Conservation (phyloP, 2,329 filamentous ascomycete genomes). For the Fusarium buharicum region DNA sequence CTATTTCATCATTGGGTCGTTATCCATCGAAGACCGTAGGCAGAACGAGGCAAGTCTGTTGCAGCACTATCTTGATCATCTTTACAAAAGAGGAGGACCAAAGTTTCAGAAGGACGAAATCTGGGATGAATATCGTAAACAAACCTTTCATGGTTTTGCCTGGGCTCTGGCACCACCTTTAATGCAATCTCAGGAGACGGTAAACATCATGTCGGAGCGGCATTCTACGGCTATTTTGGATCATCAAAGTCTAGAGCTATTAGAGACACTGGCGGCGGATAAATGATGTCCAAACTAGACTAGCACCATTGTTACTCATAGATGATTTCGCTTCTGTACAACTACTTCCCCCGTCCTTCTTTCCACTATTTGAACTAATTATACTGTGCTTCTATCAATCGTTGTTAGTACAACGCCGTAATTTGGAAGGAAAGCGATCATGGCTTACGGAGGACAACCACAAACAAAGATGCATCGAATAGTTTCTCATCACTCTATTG, state of each 20-base stretch:
- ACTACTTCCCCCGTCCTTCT: too few species aligned
- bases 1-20: slow-evolving; percentile 3
- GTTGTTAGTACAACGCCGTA: too few species aligned
- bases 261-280: slow-evolving; percentile 3
- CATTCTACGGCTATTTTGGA: slow-evolving; percentile 26
- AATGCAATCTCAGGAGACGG: neutral
- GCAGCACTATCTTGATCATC: slow-evolving; percentile 14
- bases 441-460: too few species aligned
- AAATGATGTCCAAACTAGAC: too few species aligned
- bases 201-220: slow-evolving; percentile 8
- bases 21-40: slow-evolving; percentile 12
- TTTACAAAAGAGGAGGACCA: neutral
- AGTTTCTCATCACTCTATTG: too few species aligned
- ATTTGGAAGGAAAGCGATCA: too few species aligned
- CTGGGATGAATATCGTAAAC: slow-evolving; percentile 23
- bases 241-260: slow-evolving; percentile 23
- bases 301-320: too few species aligned
- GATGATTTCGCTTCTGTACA: too few species aligned
- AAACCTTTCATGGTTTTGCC: slow-evolving; percentile 23
- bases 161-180: slow-evolving; percentile 20
- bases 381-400: too few species aligned
- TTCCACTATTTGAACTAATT: too few species aligned
- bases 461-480: too few species aligned
- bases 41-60: slow-evolving; percentile 15
- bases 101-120: neutral